Conservation (phyloP, 176 grass and related monocot genomes). For the Ensete glaucum region DNA sequence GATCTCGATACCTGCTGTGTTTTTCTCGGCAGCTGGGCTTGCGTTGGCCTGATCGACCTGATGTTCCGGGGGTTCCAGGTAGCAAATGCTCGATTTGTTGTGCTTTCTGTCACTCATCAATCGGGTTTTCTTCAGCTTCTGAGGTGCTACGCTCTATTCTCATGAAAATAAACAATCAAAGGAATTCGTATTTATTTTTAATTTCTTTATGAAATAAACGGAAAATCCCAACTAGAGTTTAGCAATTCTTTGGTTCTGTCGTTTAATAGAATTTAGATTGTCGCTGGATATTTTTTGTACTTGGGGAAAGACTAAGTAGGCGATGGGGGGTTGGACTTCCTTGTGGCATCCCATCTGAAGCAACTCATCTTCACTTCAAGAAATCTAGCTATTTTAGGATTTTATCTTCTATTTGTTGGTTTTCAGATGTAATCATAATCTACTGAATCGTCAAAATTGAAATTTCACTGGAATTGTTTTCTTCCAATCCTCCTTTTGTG, state of each 20-base stretch:
- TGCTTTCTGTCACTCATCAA: background rate
- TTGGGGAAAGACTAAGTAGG: too few species aligned
- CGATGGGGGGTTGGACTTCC: too few species aligned
- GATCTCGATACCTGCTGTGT: background rate
- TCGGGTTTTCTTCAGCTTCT: background rate
- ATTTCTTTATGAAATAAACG: background rate
- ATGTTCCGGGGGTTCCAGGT: background rate
- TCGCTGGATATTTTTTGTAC: background rate
- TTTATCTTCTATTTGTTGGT: background rate
- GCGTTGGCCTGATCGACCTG: background rate
- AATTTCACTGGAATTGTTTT: background rate
- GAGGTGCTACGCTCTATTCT: background rate
- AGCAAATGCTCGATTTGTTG: background rate
- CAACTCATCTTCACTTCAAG: background rate
- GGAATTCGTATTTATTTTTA: background rate
- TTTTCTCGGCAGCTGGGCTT: background rate
- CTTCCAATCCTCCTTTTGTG: too few species aligned
- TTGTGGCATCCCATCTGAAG: background rate
- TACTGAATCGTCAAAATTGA: background rate
- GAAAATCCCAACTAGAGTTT: background rate
- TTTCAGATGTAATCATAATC: background rate
- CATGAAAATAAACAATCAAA: background rate
- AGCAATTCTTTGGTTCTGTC: background rate
- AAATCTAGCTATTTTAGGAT: background rate
- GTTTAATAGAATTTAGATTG: background rate